phyloP scores from a whole-genome alignment of 345 rosid genomes.

The Eucalyptus erythrocorys region DNA sequence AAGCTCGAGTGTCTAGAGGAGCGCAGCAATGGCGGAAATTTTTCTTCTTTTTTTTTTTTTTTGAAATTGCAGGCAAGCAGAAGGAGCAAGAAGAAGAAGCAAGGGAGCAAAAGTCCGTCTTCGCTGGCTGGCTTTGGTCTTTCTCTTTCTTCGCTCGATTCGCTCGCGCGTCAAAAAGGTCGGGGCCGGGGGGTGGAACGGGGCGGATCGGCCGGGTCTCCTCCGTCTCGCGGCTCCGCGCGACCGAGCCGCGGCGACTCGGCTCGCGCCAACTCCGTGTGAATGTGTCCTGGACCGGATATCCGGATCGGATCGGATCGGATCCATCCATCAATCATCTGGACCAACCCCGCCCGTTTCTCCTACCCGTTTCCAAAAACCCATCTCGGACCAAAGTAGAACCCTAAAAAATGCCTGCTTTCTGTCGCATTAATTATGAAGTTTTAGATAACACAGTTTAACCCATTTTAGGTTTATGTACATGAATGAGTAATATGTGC shows the following conservation, averaged over 20 bases:
- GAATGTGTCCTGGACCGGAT: background rate
- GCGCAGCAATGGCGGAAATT: background rate
- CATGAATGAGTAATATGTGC: background rate
- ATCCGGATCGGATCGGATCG: background rate
- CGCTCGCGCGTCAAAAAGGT: background rate
- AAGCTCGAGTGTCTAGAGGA: background rate
- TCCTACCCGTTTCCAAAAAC: background rate
- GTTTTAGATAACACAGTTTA: background rate
- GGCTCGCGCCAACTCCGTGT: background rate
- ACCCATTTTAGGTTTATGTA: background rate
- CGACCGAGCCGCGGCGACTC: background rate
- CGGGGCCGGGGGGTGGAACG: background rate
- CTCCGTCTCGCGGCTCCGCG: background rate
- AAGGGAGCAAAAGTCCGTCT: background rate
- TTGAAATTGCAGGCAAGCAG: background rate
- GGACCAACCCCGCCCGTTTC: background rate
- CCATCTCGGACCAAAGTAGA: background rate
- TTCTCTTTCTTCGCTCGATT: background rate
- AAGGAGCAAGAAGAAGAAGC: background rate
- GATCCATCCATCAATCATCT: background rate
- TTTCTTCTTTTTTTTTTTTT: background rate
- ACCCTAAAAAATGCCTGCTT: background rate
- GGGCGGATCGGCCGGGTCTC: conserved; percentile 31
- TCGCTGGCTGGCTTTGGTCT: background rate
- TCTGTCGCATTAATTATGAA: background rate